Percentiles rank a stretch among this genome's conserved stretches.
Conservation (phyloP, 306 rosid genomes). For the Potentilla sterilis region DNA sequence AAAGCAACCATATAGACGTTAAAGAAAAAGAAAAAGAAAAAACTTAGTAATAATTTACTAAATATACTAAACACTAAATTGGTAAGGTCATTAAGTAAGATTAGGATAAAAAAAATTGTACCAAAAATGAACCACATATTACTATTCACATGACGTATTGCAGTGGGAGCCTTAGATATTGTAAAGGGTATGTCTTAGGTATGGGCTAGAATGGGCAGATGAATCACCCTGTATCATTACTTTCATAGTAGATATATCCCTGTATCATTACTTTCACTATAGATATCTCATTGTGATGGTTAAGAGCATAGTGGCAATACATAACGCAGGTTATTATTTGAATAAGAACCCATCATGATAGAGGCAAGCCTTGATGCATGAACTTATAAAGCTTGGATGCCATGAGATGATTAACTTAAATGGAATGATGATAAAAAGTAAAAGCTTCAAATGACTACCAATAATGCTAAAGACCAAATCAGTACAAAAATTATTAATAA, state of each 20-base stretch:
- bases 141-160: not conserved
- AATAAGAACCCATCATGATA: too few relatives aligned
- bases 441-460: not conserved
- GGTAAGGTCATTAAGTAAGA: not conserved
- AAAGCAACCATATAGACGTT: not conserved
- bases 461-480: not conserved
- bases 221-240: not conserved
- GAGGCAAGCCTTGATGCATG: too few relatives aligned
- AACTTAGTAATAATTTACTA: not conserved
- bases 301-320: not conserved
- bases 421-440: not conserved
- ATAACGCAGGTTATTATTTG: not conserved
- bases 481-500: not conserved
- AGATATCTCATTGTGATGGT: not conserved
- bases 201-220: not conserved
- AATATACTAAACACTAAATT: not conserved
- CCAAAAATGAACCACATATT: not conserved
- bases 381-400: conserved; percentile 5
- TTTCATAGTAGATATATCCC: too few relatives aligned
- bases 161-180: not conserved
- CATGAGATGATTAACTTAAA: conserved; percentile 1
- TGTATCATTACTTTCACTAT: not conserved
- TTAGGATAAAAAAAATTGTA: not conserved
- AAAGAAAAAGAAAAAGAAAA: conserved; percentile 1
- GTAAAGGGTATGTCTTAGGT: not conserved